These are phyloP conservation scores for Zizania palustris DNA, from an alignment of 202 grass and related monocot genomes.

Conservation along the genomic window DNA sequence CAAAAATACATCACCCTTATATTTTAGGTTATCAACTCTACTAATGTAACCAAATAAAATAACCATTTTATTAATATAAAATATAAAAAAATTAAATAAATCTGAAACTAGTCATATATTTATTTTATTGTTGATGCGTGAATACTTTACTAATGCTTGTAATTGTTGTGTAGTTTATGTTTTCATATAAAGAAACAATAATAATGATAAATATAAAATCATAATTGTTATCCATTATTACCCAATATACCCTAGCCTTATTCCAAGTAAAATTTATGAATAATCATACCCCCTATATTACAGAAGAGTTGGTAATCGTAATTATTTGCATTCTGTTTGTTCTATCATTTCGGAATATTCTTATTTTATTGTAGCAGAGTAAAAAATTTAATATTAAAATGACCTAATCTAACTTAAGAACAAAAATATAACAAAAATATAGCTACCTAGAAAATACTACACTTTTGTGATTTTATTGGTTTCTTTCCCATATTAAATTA, in stretches of 20 bases:
- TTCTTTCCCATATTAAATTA: too few species aligned
- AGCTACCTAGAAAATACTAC: too few species aligned
- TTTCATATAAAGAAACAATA: neutral
- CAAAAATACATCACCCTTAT: conserved; percentile 3
- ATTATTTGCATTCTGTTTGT: conserved; percentile 95
- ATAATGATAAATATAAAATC: neutral
- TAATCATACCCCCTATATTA: conserved; percentile 19
- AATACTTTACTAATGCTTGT: conserved; percentile 2
- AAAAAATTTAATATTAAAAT: conserved; percentile 84
- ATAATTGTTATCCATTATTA: conserved; percentile 1
- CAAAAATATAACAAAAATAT: conserved; percentile 38
- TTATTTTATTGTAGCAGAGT: conserved; percentile 90
- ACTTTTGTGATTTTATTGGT: too few species aligned
- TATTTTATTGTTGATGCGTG: conserved; percentile 8
- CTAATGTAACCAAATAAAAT: conserved; percentile 24
- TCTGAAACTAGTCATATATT: neutral
- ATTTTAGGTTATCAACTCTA: conserved; percentile 22
- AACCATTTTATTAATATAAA: neutral
- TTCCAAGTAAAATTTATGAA: conserved; percentile 20
- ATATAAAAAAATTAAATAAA: conserved; percentile 21
- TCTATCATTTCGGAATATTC: conserved; percentile 97
- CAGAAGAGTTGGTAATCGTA: conserved; percentile 17
- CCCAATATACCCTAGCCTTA: conserved; percentile 9
- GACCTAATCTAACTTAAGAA: conserved; percentile 48
- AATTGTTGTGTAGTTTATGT: conserved; percentile 2